Percentiles rank a stretch among this genome's conserved stretches.
Conservation (phyloP, 192 early-diverging fungal species). For the Geosiphon pyriformis region DNA sequence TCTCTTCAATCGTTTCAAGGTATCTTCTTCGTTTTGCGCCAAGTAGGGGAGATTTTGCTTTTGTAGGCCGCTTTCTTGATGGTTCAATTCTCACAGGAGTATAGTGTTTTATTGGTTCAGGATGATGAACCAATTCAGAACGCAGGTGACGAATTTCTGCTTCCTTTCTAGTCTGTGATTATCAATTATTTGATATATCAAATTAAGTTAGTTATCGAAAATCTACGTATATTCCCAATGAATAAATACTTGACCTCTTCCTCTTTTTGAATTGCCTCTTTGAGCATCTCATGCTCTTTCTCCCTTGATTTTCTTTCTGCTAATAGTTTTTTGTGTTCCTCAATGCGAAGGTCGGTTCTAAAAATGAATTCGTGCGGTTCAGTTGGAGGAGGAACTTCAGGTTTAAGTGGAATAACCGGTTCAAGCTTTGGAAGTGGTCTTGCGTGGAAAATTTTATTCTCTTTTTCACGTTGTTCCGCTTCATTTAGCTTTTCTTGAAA, state of each 20-base stretch:
- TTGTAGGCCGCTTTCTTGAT: constrained; percentile 13
- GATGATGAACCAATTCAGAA: background rate
- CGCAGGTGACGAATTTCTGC: constrained; percentile 15
- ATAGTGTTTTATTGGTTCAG: constrained; percentile 4
- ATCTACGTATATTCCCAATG: background rate
- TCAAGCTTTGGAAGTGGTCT: constrained; percentile 5
- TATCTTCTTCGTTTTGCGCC: background rate
- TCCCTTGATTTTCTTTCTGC: constrained; percentile 5
- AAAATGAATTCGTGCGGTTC: constrained; percentile 10
- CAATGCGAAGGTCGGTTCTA: background rate
- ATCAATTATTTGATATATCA: background rate
- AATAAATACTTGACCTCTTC: constrained; percentile 9
- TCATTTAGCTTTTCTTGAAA: constrained; percentile 4
- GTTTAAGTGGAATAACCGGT: constrained; percentile 4
- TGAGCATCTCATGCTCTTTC: background rate
- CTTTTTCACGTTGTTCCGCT: background rate
- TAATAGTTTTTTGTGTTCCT: background rate
- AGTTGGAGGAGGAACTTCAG: constrained; percentile 6
- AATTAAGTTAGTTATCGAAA: background rate
- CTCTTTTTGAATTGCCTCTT: background rate
- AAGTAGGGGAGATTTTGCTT: constrained; percentile 8
- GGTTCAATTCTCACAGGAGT: background rate
- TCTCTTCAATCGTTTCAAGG: too few relatives aligned
- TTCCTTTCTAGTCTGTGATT: background rate
- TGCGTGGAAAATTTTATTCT: constrained; percentile 7